Evolutionary conservation across 129 eudicot genomes (phyloP), one percentile per base, ranked within the genome.

Genomic region (Escallonia herrerae): DNA sequence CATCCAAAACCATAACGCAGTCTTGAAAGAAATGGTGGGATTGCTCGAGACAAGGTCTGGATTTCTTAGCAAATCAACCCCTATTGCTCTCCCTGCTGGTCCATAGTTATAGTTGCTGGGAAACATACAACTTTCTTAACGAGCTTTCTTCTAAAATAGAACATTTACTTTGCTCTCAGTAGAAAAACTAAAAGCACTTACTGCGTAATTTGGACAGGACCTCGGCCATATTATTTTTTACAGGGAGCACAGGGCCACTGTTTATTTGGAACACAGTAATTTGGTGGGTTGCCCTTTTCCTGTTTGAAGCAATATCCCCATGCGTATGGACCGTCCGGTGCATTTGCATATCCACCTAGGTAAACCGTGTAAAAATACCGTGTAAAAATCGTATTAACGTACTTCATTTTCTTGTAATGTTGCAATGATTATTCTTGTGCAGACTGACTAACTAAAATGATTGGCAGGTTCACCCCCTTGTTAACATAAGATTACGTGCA

Each of bases 1-100:
- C 90, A 80, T 84, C 90, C 90, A 84, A 64, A 67, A 84, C 86
- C 90, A 84, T 62, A 84, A 58, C 8, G 90, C 86, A 13, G 89
- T 76, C 71, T 67, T 68, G 45, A 83, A 83, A 11, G 86, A 83
- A 58, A 77, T 55, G 33, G 68, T 64, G 3, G 90, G 67, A 22
- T 84, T 64, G 0, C 81, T 80, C 42, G 83, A 86, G n/a, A 84
- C 68, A 51, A 80, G 76, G 58, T 80, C 90, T 6, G 90, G 90
- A 50, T 74, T 74, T 71, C 74, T 77, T 63, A 80, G 47, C 11
- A 84, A 66, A 61, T 80, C 81, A 33, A 2, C 64, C 13, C 62
- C 43, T 8, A 84, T 75, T 50, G 86, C 72, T 3, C 39, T 56
- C 43, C 90, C 90, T 15, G 81, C 81, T 41, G 8, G 79, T n/a